Conservation (phyloP, 495 filamentous ascomycete genomes). For the Penicillium cinerascens region DNA sequence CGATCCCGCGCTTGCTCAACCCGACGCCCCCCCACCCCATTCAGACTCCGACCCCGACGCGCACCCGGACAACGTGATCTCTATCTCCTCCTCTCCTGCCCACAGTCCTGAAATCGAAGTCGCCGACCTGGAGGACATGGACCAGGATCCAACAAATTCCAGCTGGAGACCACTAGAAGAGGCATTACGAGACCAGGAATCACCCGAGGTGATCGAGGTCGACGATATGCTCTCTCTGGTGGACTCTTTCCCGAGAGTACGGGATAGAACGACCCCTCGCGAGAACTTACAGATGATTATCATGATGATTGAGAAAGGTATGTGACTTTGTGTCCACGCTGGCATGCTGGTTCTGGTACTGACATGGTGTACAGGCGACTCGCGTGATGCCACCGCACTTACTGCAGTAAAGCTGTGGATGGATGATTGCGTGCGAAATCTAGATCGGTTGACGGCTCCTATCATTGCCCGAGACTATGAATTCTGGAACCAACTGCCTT, state of each 20-base stretch:
- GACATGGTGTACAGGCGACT: conserved; percentile 22
- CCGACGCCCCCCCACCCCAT: conserved; percentile 11
- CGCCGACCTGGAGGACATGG: conserved; percentile 54
- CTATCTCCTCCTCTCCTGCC: conserved; percentile 47
- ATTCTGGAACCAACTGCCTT: conserved; percentile 54
- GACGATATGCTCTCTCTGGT: conserved; percentile 26
- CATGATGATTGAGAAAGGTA: conserved; percentile 45
- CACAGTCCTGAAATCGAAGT: conserved; percentile 54
- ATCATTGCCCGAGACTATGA: conserved; percentile 35
- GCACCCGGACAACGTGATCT: conserved; percentile 34
- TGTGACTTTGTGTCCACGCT: background rate
- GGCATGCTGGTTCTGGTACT: background rate
- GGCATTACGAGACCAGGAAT: conserved; percentile 26
- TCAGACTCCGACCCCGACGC: conserved; percentile 15
- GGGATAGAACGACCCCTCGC: conserved; percentile 18
- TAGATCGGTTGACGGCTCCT: conserved; percentile 28
- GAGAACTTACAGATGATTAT: conserved; percentile 40
- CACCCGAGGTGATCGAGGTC: conserved; percentile 36
- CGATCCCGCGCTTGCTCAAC: conserved; percentile 10
- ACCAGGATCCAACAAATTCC: conserved; percentile 42
- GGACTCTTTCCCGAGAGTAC: conserved; percentile 36
- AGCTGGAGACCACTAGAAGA: conserved; percentile 44
- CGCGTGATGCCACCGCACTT: conserved; percentile 24
- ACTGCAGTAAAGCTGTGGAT: conserved; percentile 35
- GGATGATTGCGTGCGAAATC: conserved; percentile 26